Conservation (phyloP, 1,139 yeast genomes). For the Yamadazyma diddensiae region DNA sequence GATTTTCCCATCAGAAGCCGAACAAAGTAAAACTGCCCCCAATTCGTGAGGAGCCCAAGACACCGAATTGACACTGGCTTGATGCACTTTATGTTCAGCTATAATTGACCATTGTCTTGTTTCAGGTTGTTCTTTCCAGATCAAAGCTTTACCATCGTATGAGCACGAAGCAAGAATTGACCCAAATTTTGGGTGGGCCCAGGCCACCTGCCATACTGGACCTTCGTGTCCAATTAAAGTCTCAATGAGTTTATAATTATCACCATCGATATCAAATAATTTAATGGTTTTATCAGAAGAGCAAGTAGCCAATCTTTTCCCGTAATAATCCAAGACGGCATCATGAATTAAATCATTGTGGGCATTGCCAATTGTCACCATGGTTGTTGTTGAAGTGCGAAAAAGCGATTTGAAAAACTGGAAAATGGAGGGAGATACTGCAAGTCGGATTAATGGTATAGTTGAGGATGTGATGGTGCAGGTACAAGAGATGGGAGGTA, state of each 20-base stretch:
- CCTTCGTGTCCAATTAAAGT: slow-evolving; percentile 92
- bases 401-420: slow-evolving; percentile 1
- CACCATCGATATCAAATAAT: slow-evolving; percentile 83
- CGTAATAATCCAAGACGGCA: slow-evolving; percentile 94
- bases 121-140: slow-evolving; percentile 87
- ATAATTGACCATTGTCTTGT: slow-evolving; percentile 85
- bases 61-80: slow-evolving; percentile 91
- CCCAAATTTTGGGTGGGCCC: slow-evolving; percentile 99
- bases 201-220: slow-evolving; percentile 97
- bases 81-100: slow-evolving; percentile 84
- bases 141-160: slow-evolving; percentile 88
- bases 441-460: slow-evolving; percentile 9
- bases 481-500: slow-evolving; percentile 5
- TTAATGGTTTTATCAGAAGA: slow-evolving; percentile 93
- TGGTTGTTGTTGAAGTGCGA: slow-evolving; percentile 14
- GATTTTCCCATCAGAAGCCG: slow-evolving; percentile 90
- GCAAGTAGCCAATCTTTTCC: slow-evolving; percentile 91
- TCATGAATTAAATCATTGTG: slow-evolving; percentile 93
- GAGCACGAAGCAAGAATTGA: slow-evolving; percentile 92
- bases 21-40: slow-evolving; percentile 86
- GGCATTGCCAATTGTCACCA: slow-evolving; percentile 77
- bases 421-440: slow-evolving; percentile 11
- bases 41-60: slow-evolving; percentile 98
- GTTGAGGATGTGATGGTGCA: slow-evolving; percentile 6
- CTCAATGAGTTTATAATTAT: slow-evolving; percentile 71